Conservation (phyloP, 1,139 yeast genomes). For the Candida pseudoviswanathii region DNA sequence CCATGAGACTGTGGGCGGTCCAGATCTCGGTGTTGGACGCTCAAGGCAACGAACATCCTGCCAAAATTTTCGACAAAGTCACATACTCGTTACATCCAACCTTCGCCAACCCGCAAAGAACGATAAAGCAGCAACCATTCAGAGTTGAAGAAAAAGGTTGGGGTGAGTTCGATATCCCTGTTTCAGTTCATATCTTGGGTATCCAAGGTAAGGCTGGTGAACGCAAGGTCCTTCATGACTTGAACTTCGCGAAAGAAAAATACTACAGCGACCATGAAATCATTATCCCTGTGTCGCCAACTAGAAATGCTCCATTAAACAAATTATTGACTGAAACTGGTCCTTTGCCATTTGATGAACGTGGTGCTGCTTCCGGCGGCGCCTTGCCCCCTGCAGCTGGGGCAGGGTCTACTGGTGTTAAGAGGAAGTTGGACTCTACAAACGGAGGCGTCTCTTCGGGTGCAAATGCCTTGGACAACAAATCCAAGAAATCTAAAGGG, state of each 20-base stretch:
- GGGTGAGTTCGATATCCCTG: conserved; percentile 95
- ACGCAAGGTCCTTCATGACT: conserved; percentile 81
- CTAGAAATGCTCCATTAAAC: conserved; percentile 67
- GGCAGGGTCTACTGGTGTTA: conserved; percentile 11
- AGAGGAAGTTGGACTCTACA: conserved; percentile 16
- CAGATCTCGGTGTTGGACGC: conserved; percentile 74
- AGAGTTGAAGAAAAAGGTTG: conserved; percentile 92
- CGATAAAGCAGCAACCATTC: conserved; percentile 85
- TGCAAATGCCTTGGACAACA: conserved; percentile 25
- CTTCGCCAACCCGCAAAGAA: conserved; percentile 83
- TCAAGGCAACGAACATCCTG: conserved; percentile 83
- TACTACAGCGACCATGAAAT: conserved; percentile 79
- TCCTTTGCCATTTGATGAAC: conserved; percentile 59
- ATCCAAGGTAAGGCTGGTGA: conserved; percentile 82
- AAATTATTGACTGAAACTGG: conserved; percentile 81
- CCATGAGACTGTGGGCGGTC: conserved; percentile 95
- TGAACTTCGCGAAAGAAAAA: conserved; percentile 78
- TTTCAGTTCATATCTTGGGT: conserved; percentile 69
- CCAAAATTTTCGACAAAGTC: conserved; percentile 86
- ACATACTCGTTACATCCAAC: conserved; percentile 95
- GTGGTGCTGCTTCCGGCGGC: conserved; percentile 11
- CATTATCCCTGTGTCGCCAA: conserved; percentile 61
- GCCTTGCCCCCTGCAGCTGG: conserved; percentile 7
- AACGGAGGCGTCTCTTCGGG: conserved; percentile 24
- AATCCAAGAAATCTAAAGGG: conserved; percentile 69